These are phyloP conservation scores for Diaporthe humulicola DNA, from an alignment of 2,329 filamentous ascomycete genomes.

Conservation along the genomic window DNA sequence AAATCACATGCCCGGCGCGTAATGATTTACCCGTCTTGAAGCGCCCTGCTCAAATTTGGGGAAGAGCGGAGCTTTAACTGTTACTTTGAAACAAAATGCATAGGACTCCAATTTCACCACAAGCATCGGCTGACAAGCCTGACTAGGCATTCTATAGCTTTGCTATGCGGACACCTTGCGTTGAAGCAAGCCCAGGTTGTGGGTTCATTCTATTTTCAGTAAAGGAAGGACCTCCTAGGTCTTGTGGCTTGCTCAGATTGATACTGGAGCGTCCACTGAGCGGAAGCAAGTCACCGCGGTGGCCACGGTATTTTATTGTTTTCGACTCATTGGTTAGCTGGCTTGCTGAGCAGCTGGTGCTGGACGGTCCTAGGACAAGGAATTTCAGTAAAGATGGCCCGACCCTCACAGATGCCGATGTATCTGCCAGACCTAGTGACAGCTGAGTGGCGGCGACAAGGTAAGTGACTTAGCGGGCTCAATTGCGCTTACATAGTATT, in stretches of 20 bases:
- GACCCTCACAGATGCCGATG: neutral
- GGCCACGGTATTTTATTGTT: neutral
- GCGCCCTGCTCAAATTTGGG: rapidly evolving
- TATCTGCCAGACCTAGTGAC: neutral
- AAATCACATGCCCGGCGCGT: neutral
- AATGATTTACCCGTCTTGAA: neutral
- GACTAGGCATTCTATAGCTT: neutral
- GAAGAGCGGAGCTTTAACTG: neutral
- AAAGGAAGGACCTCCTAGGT: neutral
- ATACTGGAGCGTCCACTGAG: neutral
- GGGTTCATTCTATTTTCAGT: neutral
- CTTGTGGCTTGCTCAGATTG: neutral
- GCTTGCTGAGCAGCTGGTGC: neutral
- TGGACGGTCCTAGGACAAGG: neutral
- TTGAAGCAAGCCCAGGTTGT: neutral
- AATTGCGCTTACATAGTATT: neutral
- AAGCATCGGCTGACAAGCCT: neutral
- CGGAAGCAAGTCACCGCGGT: neutral
- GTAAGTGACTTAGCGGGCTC: neutral
- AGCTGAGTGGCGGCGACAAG: neutral
- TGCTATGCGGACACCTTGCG: neutral
- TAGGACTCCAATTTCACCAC: too few relatives aligned
- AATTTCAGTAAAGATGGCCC: neutral
- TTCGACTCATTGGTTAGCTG: neutral
- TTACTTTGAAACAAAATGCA: neutral